These are phyloP conservation scores for Penicillium odoratum DNA, from an alignment of 495 filamentous ascomycete species.

Conservation along the genomic window DNA sequence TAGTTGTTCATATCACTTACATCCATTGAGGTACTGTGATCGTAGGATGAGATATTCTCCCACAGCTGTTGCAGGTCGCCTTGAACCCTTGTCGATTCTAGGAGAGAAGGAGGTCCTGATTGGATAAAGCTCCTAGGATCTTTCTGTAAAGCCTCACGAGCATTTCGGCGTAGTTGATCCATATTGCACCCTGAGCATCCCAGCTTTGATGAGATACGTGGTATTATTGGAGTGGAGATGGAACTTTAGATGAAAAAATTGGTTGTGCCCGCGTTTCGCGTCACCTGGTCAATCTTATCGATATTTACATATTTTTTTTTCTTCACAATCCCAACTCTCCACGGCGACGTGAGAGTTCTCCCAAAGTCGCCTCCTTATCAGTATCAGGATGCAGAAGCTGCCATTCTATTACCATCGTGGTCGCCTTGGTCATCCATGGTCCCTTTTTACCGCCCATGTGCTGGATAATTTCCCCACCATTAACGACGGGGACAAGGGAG, in stretches of 20 bases:
- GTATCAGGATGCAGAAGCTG: slow-evolving; percentile 76
- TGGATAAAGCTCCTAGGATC: slow-evolving; percentile 1
- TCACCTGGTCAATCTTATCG: slow-evolving; percentile 14
- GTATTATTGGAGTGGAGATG: not conserved
- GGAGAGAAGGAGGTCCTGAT: slow-evolving; percentile 9
- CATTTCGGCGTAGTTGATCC: slow-evolving; percentile 37
- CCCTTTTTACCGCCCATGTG: slow-evolving; percentile 64
- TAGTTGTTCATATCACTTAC: slow-evolving; percentile 15
- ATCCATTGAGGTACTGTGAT: slow-evolving; percentile 20
- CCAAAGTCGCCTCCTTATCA: slow-evolving; percentile 62
- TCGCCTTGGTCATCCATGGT: slow-evolving; percentile 73
- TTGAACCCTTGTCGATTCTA: slow-evolving; percentile 5
- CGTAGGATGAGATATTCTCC: slow-evolving; percentile 31
- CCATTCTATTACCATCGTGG: slow-evolving; percentile 75
- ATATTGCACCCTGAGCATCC: slow-evolving; percentile 13
- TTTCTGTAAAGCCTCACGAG: slow-evolving; percentile 27
- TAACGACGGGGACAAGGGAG: slow-evolving; percentile 59
- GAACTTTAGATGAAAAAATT: not conserved
- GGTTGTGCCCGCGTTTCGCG: slow-evolving; percentile 1
- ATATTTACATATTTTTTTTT: not conserved
- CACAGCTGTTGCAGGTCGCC: slow-evolving; percentile 29
- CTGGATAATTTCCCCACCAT: slow-evolving; percentile 64
- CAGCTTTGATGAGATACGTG: not conserved
- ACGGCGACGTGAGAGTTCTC: slow-evolving; percentile 57
- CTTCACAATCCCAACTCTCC: slow-evolving; percentile 54